These are phyloP conservation scores for Talaromyces stipitatus DNA, from an alignment of 495 filamentous ascomycete genomes.

Conservation along the genomic window DNA sequence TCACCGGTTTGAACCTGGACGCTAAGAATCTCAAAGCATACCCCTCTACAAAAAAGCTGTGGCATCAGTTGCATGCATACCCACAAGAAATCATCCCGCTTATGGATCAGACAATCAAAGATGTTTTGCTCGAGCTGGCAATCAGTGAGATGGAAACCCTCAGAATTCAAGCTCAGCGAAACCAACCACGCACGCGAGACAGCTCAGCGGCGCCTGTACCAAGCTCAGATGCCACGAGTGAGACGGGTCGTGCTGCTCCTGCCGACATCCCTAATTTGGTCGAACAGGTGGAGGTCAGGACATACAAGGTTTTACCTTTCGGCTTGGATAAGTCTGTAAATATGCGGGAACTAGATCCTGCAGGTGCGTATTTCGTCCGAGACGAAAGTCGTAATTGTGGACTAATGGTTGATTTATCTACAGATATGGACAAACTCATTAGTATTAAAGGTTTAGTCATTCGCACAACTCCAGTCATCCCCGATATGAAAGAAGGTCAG, in stretches of 20 bases:
- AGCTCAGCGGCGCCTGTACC: constrained; percentile 72
- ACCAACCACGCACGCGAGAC: constrained; percentile 32
- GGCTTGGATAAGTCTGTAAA: constrained; percentile 84
- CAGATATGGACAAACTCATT: constrained; percentile 92
- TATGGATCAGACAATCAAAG: constrained; percentile 91
- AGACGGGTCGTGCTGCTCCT: constrained; percentile 22
- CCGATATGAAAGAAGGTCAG: constrained; percentile 87
- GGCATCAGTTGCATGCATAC: constrained; percentile 88
- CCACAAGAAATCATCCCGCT: constrained; percentile 93
- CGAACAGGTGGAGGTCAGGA: constrained; percentile 57
- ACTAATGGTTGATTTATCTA: constrained; percentile 13
- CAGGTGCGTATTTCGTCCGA: constrained; percentile 38
- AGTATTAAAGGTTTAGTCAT: constrained; percentile 97
- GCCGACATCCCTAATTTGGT: constrained; percentile 52
- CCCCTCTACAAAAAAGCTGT: constrained; percentile 84
- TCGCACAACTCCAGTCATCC: constrained; percentile 89
- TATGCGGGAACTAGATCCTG: constrained; percentile 89
- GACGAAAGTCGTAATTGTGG: neutral
- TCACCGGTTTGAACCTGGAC: constrained; percentile 80
- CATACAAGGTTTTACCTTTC: constrained; percentile 82
- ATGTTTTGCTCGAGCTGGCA: constrained; percentile 86
- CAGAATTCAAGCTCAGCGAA: constrained; percentile 47
- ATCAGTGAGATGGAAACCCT: constrained; percentile 69
- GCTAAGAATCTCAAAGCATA: constrained; percentile 85
- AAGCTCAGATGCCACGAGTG: constrained; percentile 60